A percentile compares a stretch with the other conserved stretches of the same genome.
These are phyloP conservation scores for Pichia gijzeniarum DNA, from an alignment of 805 yeast species.

Conservation along the genomic window DNA sequence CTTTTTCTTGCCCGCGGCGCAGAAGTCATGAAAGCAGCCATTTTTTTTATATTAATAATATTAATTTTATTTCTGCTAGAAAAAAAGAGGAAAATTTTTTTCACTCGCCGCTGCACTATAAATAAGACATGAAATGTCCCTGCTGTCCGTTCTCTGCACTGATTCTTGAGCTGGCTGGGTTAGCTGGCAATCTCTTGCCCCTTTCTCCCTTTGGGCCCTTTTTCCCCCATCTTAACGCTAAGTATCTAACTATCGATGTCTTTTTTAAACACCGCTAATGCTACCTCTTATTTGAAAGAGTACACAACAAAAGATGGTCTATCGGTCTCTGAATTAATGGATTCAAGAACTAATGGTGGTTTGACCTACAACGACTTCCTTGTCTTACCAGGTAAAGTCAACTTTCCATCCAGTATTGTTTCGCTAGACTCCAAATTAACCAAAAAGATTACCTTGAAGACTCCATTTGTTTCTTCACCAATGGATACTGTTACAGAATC, in stretches of 20 bases:
- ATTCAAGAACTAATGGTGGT: slow-evolving; percentile 88
- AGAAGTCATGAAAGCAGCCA: too few species aligned
- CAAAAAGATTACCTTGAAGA: slow-evolving; percentile 81
- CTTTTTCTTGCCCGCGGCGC: too few species aligned
- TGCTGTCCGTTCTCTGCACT: background rate
- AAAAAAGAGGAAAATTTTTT: too few species aligned
- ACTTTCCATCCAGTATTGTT: slow-evolving; percentile 76
- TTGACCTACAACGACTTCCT: slow-evolving; percentile 95
- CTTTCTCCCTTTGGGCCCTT: slow-evolving; percentile 24
- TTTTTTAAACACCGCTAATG: slow-evolving; percentile 44
- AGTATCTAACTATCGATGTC: slow-evolving; percentile 8
- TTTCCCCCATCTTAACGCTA: slow-evolving; percentile 12
- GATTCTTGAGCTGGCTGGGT: slow-evolving; percentile 1
- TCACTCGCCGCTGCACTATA: background rate
- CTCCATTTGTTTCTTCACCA: slow-evolving; percentile 96
- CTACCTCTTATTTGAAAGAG: slow-evolving; percentile 57
- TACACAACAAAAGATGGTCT: slow-evolving; percentile 81
- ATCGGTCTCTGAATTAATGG: slow-evolving; percentile 77
- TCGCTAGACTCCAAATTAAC: slow-evolving; percentile 81
- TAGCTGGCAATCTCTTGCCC: slow-evolving; percentile 5
- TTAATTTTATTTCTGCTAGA: too few species aligned
- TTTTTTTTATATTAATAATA: too few species aligned
- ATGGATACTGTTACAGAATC: slow-evolving; percentile 99
- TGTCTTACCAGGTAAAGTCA: slow-evolving; percentile 90
- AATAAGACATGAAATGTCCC: background rate